Conservation (phyloP, 345 rosid genomes). For the Citrus sp. region DNA sequence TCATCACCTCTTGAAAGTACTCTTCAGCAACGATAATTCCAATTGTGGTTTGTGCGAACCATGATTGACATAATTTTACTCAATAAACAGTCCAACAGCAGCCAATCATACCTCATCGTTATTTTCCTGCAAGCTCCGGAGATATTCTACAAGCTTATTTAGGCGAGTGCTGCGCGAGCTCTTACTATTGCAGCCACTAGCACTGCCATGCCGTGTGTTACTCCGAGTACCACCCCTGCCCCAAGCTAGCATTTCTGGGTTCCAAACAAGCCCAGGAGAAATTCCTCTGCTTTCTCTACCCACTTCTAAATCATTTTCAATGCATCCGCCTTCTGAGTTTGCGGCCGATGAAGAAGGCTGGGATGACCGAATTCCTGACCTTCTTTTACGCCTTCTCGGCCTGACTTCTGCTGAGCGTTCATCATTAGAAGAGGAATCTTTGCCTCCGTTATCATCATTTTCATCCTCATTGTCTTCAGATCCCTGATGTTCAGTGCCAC, state of each 20-base stretch:
- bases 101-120: conserved; percentile 54
- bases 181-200: conserved; percentile 48
- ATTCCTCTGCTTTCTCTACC: conserved; percentile 55
- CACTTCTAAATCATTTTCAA: conserved; percentile 54
- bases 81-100: conserved; percentile 8
- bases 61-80: conserved; percentile 9
- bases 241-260: conserved; percentile 79
- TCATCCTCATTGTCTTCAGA: conserved; percentile 80
- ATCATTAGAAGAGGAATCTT: conserved; percentile 76
- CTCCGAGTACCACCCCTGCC: conserved; percentile 92
- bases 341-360: conserved; percentile 60
- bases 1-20: conserved; percentile 2
- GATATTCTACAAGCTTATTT: conserved; percentile 67
- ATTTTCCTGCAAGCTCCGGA: conserved; percentile 57
- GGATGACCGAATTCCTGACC: conserved; percentile 37
- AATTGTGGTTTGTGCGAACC: conserved; percentile 7
- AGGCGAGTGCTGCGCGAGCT: conserved; percentile 57
- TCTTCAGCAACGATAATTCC: not conserved
- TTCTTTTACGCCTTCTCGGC: conserved; percentile 53
- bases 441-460: conserved; percentile 54
- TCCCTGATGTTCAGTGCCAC: conserved; percentile 50
- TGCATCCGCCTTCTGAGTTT: conserved; percentile 45
- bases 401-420: conserved; percentile 49
- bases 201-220: conserved; percentile 72
- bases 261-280: conserved; percentile 75